phyloP scores from a whole-genome alignment of 2,329 filamentous ascomycete genomes.

The Keithomyces neogunnii region DNA sequence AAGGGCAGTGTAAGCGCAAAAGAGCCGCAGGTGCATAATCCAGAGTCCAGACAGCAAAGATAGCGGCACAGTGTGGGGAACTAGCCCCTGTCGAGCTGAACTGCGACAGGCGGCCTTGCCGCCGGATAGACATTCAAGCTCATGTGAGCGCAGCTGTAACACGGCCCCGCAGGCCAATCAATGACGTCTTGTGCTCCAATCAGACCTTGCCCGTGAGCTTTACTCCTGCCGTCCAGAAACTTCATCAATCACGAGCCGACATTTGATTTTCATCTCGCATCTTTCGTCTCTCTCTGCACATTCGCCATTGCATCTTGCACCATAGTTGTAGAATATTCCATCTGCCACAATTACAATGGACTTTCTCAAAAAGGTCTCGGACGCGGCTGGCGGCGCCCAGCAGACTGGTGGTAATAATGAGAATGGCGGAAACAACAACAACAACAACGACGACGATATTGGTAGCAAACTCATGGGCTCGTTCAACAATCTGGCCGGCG shows the following conservation, averaged over 20 bases:
- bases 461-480: constrained; percentile 57
- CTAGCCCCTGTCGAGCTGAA: background rate
- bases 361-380: constrained; percentile 43
- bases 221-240: no score
- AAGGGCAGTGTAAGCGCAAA: no score
- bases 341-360: constrained; percentile 34
- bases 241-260: no score
- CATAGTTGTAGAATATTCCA: background rate
- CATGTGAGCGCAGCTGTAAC: no score
- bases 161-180: no score
- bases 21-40: no score
- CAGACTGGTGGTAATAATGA: constrained; percentile 19
- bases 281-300: background rate
- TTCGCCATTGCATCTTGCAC: background rate
- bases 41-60: no score
- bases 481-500: constrained; percentile 63
- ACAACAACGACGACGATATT: constrained; percentile 18
- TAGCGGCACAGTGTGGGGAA: background rate
- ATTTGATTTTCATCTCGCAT: background rate
- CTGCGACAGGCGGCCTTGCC: background rate
- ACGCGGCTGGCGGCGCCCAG: constrained; percentile 23
- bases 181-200: no score
- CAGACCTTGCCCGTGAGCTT: no score
- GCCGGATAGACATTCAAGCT: no score
- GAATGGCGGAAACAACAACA: constrained; percentile 3